Evolutionary conservation across 495 filamentous ascomycete genomes (phyloP).

Genomic region (Hypoxylon trugodes): DNA sequence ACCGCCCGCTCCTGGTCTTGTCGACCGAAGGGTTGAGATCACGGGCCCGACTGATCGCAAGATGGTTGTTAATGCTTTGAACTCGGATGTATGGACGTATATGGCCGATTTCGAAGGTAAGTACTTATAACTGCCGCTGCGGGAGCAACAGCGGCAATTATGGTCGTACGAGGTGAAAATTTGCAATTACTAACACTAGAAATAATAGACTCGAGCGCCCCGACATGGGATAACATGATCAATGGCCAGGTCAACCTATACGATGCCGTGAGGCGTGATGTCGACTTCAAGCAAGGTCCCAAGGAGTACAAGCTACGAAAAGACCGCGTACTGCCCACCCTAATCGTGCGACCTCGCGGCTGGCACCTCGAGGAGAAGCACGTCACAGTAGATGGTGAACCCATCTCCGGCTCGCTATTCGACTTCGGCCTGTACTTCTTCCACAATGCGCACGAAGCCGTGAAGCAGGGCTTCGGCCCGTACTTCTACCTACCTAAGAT

Average conservation of each 20-base stretch:
- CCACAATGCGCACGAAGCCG: constrained; percentile 93
- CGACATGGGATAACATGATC: constrained; percentile 99
- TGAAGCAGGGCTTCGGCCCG: constrained; percentile 83
- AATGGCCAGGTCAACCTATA: constrained; percentile 98
- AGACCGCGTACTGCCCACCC: constrained; percentile 78
- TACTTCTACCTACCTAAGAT: constrained; percentile 99
- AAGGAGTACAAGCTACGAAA: constrained; percentile 98
- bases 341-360: constrained; percentile 87
- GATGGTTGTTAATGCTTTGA: constrained; percentile 99
- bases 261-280: constrained; percentile 91
- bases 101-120: constrained; percentile 99
- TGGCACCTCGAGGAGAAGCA: constrained; percentile 99
- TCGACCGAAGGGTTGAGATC: constrained; percentile 98
- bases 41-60: constrained; percentile 97
- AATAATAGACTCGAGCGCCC: constrained; percentile 85
- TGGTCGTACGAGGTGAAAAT: neutral
- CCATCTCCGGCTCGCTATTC: constrained; percentile 92
- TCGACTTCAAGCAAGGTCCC: constrained; percentile 94
- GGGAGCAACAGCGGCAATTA: neutral
- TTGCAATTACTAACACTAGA: constrained; percentile 16
- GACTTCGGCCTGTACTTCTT: constrained; percentile 99
- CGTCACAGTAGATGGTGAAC: constrained; percentile 93
- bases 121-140: constrained; percentile 20
- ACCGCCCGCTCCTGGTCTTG: constrained; percentile 88
- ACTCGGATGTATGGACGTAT: constrained; percentile 98